phyloP scores from a whole-genome alignment of 805 yeast genomes.

The Candida tammaniensis region DNA sequence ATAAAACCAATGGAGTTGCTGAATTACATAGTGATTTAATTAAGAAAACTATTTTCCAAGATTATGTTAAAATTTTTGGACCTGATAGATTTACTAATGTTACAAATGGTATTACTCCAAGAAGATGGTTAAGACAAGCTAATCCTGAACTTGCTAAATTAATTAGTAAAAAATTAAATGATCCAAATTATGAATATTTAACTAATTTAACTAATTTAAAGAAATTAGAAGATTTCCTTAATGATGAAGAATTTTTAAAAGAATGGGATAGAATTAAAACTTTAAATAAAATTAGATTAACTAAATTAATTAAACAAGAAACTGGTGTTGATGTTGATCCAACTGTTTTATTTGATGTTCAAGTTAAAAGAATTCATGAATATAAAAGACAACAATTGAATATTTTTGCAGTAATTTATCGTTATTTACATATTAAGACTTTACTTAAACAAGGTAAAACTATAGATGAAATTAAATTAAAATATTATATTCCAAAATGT shows the following conservation, averaged over 20 bases:
- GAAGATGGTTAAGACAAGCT: conserved; percentile 95
- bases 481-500: conserved; percentile 69
- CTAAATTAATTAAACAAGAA: conserved; percentile 60
- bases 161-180: conserved; percentile 68
- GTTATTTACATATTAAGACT: conserved; percentile 75
- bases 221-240: conserved; percentile 60
- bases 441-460: conserved; percentile 49
- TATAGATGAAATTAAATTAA: conserved; percentile 51
- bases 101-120: conserved; percentile 93
- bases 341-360: conserved; percentile 79
- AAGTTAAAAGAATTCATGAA: conserved; percentile 93
- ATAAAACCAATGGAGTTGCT: conserved; percentile 93
- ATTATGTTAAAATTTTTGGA: conserved; percentile 83
- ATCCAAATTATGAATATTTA: conserved; percentile 61
- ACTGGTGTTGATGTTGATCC: conserved; percentile 70
- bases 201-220: conserved; percentile 67
- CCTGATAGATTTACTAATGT: conserved; percentile 83
- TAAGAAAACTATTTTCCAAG: conserved; percentile 84
- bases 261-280: conserved; percentile 72
- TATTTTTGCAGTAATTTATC: conserved; percentile 82
- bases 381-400: conserved; percentile 94
- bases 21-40: conserved; percentile 91
- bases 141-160: conserved; percentile 77
- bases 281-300: conserved; percentile 65
- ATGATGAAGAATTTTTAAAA: conserved; percentile 64